Conservation (phyloP, 805 yeast species). For the Lipomyces spencermartinsiae region DNA sequence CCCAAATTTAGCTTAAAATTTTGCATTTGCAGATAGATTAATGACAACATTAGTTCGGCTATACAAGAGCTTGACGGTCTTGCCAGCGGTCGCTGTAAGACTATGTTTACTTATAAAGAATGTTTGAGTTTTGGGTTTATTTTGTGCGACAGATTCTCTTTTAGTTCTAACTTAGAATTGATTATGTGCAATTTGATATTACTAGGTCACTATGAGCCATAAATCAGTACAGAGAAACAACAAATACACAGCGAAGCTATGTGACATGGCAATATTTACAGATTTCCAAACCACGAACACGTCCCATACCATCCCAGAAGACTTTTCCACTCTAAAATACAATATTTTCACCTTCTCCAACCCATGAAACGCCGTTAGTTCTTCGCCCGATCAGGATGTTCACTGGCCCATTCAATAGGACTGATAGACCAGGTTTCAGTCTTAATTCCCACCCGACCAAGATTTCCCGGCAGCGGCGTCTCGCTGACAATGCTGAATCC, state of each 20-base stretch:
- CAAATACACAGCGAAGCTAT: background rate
- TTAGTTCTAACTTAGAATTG: background rate
- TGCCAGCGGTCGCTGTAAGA: background rate
- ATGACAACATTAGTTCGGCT: background rate
- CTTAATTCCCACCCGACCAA: slow-evolving; percentile 30
- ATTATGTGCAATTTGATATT: background rate
- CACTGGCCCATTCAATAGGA: slow-evolving; percentile 14
- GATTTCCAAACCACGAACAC: background rate
- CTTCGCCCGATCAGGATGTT: background rate
- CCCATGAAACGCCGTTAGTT: slow-evolving; percentile 4
- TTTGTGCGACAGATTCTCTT: background rate
- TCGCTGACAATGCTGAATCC: slow-evolving; percentile 24
- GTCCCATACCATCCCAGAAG: background rate
- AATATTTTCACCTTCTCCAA: background rate
- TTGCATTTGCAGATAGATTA: background rate
- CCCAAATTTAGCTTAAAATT: slow-evolving; percentile 24
- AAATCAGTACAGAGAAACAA: background rate
- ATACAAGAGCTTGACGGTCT: background rate
- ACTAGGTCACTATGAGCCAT: background rate
- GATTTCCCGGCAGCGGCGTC: slow-evolving; percentile 24
- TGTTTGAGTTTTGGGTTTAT: background rate
- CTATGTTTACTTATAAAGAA: background rate
- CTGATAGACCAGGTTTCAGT: slow-evolving; percentile 31
- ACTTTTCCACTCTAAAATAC: slow-evolving; percentile 4
- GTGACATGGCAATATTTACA: background rate